Conservation (phyloP, 768 basidiomycete genomes). For the Podaxis sp. region DNA sequence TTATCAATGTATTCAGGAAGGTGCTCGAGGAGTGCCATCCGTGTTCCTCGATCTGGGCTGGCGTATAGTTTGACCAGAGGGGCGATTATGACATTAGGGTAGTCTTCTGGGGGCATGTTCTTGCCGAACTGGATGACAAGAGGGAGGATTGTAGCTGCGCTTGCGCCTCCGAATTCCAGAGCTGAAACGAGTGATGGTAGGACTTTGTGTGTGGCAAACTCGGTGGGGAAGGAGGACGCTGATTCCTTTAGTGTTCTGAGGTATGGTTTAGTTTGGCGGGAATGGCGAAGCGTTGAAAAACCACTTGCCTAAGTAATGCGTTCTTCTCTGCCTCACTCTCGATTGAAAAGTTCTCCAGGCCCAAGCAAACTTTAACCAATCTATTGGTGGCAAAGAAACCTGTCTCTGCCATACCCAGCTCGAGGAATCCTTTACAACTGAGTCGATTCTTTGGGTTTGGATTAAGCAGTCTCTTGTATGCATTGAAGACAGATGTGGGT, state of each 20-base stretch:
- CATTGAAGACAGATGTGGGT: conserved; percentile 70
- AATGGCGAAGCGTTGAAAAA: not conserved
- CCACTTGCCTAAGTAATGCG: conserved; percentile 60
- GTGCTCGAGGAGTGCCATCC: conserved; percentile 92
- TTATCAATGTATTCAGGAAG: conserved; percentile 83
- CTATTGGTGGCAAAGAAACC: conserved; percentile 87
- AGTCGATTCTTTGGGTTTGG: conserved; percentile 83
- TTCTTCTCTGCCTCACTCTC: conserved; percentile 80
- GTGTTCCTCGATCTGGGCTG: conserved; percentile 88
- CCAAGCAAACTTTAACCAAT: conserved; percentile 80
- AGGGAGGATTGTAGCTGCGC: conserved; percentile 78
- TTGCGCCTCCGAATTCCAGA: conserved; percentile 75
- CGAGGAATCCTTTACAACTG: conserved; percentile 74
- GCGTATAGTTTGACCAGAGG: conserved; percentile 85
- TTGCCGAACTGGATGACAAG: conserved; percentile 81
- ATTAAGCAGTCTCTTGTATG: conserved; percentile 86
- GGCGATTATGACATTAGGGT: conserved; percentile 62
- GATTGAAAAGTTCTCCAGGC: conserved; percentile 83
- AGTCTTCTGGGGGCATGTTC: conserved; percentile 69
- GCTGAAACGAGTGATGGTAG: conserved; percentile 82
- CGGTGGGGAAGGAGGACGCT: conserved; percentile 75
- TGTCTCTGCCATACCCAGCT: conserved; percentile 73
- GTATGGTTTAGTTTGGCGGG: conserved; percentile 10
- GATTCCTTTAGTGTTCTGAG: conserved; percentile 78
- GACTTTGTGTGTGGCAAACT: conserved; percentile 84